Base-by-base conservation (phyloP, 805 yeast species). In the Ogataea wickerhamii region DNA sequence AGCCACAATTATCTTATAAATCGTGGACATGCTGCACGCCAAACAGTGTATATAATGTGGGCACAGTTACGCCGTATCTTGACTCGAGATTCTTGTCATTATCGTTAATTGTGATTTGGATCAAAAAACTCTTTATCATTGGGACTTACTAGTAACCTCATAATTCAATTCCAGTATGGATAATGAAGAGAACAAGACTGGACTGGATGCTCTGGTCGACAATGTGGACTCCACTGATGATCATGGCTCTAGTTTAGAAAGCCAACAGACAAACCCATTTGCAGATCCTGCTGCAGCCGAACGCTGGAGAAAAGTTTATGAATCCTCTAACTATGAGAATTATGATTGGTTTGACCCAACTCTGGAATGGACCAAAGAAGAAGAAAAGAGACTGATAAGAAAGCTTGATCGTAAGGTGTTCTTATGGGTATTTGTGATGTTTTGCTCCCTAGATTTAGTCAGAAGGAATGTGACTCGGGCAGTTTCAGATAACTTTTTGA, bases 391-490 rank as follows among this genome's bases (percentile, higher is more conserved):
- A 21, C 28, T 32, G 26, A 30, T 41, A 4, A 51, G 70, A 38
- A 67, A 58, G 34, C 52, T 63, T 14, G 74, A 69, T 43, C 20
- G 60, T 11, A 52, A 70, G 37, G 52, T 69, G 29, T 58, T 69
- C 41, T 71, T 73, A 4, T 65, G 68, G 67, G 48, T 68, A 27
- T 64, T 66, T 29, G 52, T 58, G 28, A 60, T 69, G 43, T 69
- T 69, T 43, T 67, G 67, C 42, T 56, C 68, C 33, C 64, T 65
- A 39, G 68, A 67, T 43, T 51, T 69, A 43, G 73, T 68, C 47
- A 47, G 74, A 35, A 67, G 67, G 42, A 68, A 67, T 41, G 60
- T 68, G 40, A 70, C 72, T 8, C 57, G 65, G 40, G 73, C 73
- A 4, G 54, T 70, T 41, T 53, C 67, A 28, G 73, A 70, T 34